Evolutionary conservation across 1,284 basidiomycete genomes (phyloP), one percentile per base, ranked within the genome.

Genomic region (Cutaneotrichosporon curvatum): DNA sequence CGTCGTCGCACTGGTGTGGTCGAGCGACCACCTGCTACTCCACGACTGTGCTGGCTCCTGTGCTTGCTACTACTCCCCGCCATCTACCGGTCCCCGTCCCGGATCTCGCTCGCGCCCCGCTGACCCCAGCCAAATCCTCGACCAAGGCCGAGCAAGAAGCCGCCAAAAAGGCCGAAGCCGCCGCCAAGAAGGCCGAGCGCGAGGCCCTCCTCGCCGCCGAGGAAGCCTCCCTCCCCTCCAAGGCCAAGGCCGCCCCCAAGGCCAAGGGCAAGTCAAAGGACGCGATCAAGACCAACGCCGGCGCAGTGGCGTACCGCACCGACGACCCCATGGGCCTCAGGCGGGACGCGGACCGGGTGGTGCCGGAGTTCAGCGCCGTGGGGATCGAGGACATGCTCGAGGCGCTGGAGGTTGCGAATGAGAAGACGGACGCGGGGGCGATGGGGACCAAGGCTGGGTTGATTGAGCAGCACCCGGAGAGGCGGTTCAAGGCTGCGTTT

Each of bases 391-490:
- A 91, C 65, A 90, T 89, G 9, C 70, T 98, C 40, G 92, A 95
- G 70, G 78, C 95, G 50, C 72, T 97, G 59, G 83, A 86, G 50
- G 78, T 94, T 3, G 89, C 94, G 11, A 94, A 81, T 43, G 86
- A 87, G 8, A 90, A 87, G 76, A 84, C 82, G 76, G 91, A 96
- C 71, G 95, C 92, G 72, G 87, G 88, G 1, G 85, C 85, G 51
- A 74, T 92, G 38, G 88, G 88, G 9, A 57, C 68, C 9, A 71
- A 72, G 59, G 68, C 66, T 50, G 20, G 60, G n/a, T n/a, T 4
- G n/a, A 80, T 96, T 47, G 92, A 98, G 74, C 79, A 79, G 42
- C 92, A 98, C 77, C 92, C 92, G 41, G 92, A 98, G 81, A 78
- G 87, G 65, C 81, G 88, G 51, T 90, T 85, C 78, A 92, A 92